Evolutionary conservation across 2,329 filamentous ascomycete genomes (phyloP), one percentile per base, ranked within the genome.

Genomic region (Remersonia thermophila): DNA sequence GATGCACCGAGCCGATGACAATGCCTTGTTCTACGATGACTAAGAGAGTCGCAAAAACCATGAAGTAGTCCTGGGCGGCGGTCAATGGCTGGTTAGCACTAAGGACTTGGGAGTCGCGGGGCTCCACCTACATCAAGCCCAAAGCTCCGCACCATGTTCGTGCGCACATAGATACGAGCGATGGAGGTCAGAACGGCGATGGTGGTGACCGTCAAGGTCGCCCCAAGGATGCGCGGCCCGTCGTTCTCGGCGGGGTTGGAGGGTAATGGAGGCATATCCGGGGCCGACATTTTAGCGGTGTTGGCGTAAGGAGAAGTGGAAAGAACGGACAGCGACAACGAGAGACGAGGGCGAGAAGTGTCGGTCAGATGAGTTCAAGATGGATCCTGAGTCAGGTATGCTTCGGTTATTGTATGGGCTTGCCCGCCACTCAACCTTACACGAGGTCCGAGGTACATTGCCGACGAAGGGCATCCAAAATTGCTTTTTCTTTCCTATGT

Each of bases 151-250:
- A 72, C 56, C 50, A 71, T 60, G 9, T 50, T 46, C 2, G 59
- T 17, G 9, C 69, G 59, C 17, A 70, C 68, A 39, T 65, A 67
- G 25, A 61, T 48, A 20, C 66, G 59, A n/a, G 61, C 48, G 4
- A 57, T 6, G 1, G 67, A 60, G 1, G 56, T 50, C 8, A 65
- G 33, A 0, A 57, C 46, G 2, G 64, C 59, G 10, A 59, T 29
- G 1, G 51, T 47, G 11, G 60, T 58, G 32, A 66, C 53, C 1
- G 57, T 39, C 8, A 59, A 47, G 2, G 60, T 60, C 9, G 62
- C 59, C 1, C 53, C 53, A 10, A 68, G 49, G n/a, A 69, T 60
- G 10, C 51, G 45, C 9, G 46, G 44, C 1, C 53, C 52, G 36
- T 57, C 61, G 38, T 55, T 55, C 34, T 58, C 62, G 10, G 50